These are phyloP conservation scores for Globisporangium polare DNA, from an alignment of 352 stramenopile species.

Conservation along the genomic window DNA sequence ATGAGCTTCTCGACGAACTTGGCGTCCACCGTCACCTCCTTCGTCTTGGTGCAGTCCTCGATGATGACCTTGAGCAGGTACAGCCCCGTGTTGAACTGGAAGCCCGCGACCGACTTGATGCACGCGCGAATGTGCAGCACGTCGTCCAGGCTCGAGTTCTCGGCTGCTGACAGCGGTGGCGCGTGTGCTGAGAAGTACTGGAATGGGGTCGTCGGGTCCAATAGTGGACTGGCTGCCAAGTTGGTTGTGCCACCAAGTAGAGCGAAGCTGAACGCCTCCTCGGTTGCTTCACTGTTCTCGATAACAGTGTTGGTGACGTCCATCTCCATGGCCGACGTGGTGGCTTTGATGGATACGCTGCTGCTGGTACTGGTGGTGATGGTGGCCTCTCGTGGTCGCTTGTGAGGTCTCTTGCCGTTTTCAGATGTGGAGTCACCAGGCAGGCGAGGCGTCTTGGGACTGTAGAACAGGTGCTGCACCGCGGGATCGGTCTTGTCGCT, in stretches of 20 bases:
- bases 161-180: constrained; percentile 14
- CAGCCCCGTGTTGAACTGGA: constrained; percentile 67
- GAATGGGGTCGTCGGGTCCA: constrained; percentile 31
- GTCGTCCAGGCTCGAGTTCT: constrained; percentile 15
- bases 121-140: constrained; percentile 61
- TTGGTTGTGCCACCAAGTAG: constrained; percentile 4
- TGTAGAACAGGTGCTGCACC: constrained; percentile 76
- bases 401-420: constrained; percentile 15
- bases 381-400: constrained; percentile 28
- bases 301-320: not conserved
- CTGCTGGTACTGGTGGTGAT: not conserved
- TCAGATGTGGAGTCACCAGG: not conserved
- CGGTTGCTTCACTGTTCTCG: not conserved
- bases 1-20: constrained; percentile 67
- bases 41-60: constrained; percentile 71
- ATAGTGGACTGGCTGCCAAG: constrained; percentile 3
- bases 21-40: constrained; percentile 43
- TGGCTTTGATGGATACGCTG: not conserved
- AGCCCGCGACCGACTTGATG: constrained; percentile 80
- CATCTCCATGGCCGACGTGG: not conserved
- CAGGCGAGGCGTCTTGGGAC: constrained; percentile 52
- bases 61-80: constrained; percentile 74
- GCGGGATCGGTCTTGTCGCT: constrained; percentile 72
- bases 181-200: constrained; percentile 47
- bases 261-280: constrained; percentile 14